Evolutionary conservation across 2,329 filamentous ascomycete species (phyloP).

Genomic region (Calonectria multiphialidica): DNA sequence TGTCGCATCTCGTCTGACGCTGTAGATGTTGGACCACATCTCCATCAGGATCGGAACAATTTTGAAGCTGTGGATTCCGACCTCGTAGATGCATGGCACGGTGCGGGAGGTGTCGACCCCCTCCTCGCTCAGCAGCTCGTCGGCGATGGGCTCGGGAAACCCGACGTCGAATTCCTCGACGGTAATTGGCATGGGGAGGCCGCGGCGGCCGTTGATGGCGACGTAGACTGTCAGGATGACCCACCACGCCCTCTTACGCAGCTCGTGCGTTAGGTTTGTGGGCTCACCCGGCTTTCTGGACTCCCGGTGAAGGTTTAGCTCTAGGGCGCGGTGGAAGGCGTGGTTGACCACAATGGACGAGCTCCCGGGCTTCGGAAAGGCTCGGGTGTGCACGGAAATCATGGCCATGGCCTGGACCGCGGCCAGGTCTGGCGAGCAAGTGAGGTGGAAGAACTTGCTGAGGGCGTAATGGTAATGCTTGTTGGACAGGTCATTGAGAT

Average conservation of each 20-base stretch:
- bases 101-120: conserved; percentile 68
- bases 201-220: conserved; percentile 80
- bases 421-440: conserved; percentile 70
- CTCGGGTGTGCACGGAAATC: conserved; percentile 78
- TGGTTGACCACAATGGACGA: conserved; percentile 76
- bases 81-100: conserved; percentile 74
- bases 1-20: conserved; percentile 71
- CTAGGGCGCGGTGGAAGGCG: conserved; percentile 77
- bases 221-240: conserved; percentile 74
- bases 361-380: conserved; percentile 83
- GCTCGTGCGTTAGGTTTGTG: conserved; percentile 75
- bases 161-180: conserved; percentile 84
- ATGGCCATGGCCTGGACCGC: conserved; percentile 81
- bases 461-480: conserved; percentile 83
- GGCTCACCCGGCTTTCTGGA: conserved; percentile 61
- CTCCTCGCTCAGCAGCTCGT: conserved; percentile 76
- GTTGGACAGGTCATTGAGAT: conserved; percentile 75
- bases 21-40: conserved; percentile 82
- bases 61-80: conserved; percentile 75
- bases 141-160: conserved; percentile 77
- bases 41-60: conserved; percentile 77
- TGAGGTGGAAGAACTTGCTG: conserved; percentile 75
- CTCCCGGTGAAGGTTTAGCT: conserved; percentile 82
- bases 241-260: conserved; percentile 86
- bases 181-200: conserved; percentile 80